Evolutionary conservation across 768 basidiomycete species (phyloP), one percentile per base, ranked within the genome.

Genomic region (Astraeus odoratus): DNA sequence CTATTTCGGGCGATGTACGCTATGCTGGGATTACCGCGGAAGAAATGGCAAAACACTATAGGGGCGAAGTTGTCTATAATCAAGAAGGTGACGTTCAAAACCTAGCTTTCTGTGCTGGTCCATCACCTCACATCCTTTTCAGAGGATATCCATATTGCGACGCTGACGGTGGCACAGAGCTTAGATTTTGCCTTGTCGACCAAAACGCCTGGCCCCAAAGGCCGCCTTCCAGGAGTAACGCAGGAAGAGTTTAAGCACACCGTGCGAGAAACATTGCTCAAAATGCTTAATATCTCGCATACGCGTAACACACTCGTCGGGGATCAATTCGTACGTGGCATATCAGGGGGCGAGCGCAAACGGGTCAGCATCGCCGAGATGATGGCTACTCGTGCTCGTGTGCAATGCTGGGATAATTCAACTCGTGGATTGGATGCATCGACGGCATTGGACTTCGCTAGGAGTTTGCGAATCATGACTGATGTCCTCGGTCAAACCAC

Each of bases 361-460:
- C 77, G 80, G 48, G 72, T 93, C 15, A 81, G 81, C 46, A 92
- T 92, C 54, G 83, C 85, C 10, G 90, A 93, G 65, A 89, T 87
- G 77, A 82, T 89, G 77, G 75, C 86, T 1, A 85, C 83, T 2
- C 80, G 86, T 41, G 86, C 86, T 9, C 80, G 81, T 27, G 76
- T 90, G 6, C 82, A 89, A 52, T 81, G 80, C 51, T 90, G 86
- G 83, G 86, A 91, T 59, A 90, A 86, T 24, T 82, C 83, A 0
- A 91, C 88, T 3, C 72, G 84, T 40, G 86, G 88, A 15, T 68
- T 89, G 40, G 86, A 90, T 51, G 87, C 90, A 0, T 88, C 87
- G 2, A 94, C 91, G 5, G 91, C 91, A 2, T 71, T 92, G 39
- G 92, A 95, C 57, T 94, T 88, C 53, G 78, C 76, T 44, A 86